These are phyloP conservation scores for Chenopodium formosanum DNA, from an alignment of 148 eudicot species.

Conservation along the genomic window DNA sequence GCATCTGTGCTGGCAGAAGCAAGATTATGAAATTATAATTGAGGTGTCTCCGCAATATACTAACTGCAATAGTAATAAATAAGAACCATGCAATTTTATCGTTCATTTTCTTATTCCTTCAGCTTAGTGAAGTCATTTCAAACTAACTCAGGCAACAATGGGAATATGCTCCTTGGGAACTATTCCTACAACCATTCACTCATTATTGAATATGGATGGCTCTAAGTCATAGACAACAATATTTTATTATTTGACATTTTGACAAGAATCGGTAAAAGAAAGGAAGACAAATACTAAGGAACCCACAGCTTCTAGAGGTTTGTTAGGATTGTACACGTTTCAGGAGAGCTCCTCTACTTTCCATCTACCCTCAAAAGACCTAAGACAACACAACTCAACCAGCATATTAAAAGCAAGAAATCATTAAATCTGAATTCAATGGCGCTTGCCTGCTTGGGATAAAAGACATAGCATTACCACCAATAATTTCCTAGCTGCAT, in stretches of 20 bases:
- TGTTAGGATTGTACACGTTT: background rate
- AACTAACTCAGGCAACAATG: background rate
- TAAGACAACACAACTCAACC: background rate
- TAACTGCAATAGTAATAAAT: background rate
- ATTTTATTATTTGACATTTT: background rate
- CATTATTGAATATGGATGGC: background rate
- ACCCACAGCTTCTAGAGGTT: conserved; percentile 3
- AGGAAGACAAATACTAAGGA: background rate
- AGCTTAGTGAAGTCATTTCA: conserved; percentile 4
- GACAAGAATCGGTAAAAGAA: conserved; percentile 15
- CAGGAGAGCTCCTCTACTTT: no score
- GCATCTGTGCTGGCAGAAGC: conserved; percentile 12
- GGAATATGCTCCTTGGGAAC: background rate
- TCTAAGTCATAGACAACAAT: background rate
- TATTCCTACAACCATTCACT: background rate
- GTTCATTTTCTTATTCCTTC: background rate
- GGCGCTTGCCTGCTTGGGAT: background rate
- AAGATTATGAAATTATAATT: conserved; percentile 2
- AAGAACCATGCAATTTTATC: background rate
- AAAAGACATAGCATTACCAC: background rate
- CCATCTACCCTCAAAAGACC: background rate
- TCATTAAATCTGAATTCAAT: background rate
- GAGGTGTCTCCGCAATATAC: background rate
- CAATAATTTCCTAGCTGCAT: background rate
- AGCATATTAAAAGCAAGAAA: background rate